Percentiles rank a stretch among this genome's conserved stretches.
Conservation (phyloP, 139 green algal species). For the Tetradesmus obliquus region DNA sequence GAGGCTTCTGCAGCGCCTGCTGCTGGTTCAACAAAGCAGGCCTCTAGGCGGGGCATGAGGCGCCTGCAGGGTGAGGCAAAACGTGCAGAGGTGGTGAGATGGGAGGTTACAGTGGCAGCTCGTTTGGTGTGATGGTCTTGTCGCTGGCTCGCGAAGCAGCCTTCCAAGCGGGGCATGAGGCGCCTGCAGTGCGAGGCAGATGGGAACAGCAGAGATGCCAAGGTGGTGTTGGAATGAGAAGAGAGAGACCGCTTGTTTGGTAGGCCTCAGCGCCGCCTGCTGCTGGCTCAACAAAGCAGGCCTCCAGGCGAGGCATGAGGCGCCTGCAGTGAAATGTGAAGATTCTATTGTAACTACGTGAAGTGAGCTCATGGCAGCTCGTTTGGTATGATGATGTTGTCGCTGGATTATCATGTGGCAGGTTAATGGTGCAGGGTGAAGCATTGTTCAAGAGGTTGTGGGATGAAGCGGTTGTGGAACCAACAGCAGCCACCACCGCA, state of each 20-base stretch:
- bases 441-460: too few species aligned
- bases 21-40: neutral
- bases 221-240: neutral
- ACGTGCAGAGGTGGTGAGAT: too few species aligned
- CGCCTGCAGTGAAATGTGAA: neutral
- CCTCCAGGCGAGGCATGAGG: neutral
- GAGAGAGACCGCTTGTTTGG: neutral
- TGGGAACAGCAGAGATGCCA: neutral
- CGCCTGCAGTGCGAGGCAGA: neutral
- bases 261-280: slow-evolving; percentile 12
- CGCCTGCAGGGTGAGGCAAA: neutral
- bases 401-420: too few species aligned
- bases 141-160: neutral
- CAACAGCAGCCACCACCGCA: too few species aligned
- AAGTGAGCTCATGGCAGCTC: too few species aligned
- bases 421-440: too few species aligned
- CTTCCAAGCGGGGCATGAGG: neutral
- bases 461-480: too few species aligned
- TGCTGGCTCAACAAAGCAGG: neutral
- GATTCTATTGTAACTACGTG: too few species aligned
- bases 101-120: too few species aligned
- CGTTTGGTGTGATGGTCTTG: too few species aligned
- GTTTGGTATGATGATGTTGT: too few species aligned
- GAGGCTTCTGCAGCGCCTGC: slow-evolving; percentile 14
- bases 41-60: neutral